Evolutionary conservation across 768 basidiomycete species (phyloP).

Genomic region (Agaricus bisporus): DNA sequence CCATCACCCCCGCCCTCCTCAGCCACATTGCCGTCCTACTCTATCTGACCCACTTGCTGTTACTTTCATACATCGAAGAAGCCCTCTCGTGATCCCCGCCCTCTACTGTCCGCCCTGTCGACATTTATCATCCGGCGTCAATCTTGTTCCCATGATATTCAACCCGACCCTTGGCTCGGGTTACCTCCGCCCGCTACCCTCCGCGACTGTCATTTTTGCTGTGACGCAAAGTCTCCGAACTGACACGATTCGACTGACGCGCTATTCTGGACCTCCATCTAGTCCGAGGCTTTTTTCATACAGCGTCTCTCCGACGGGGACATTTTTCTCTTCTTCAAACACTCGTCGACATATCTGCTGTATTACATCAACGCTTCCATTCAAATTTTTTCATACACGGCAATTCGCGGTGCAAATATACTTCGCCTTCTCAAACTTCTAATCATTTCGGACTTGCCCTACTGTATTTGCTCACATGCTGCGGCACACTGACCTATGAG

Average conservation of each 20-base stretch:
- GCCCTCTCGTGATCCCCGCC: neutral
- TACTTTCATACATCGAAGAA: neutral
- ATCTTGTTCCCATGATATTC: neutral
- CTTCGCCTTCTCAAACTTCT: slow-evolving; percentile 7
- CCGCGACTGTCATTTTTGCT: neutral
- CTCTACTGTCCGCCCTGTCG: neutral
- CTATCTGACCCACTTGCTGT: neutral
- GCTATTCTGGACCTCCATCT: no score
- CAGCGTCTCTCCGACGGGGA: no score
- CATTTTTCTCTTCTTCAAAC: neutral
- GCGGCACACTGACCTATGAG: neutral
- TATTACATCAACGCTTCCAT: neutral
- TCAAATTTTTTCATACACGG: neutral
- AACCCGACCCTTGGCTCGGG: neutral
- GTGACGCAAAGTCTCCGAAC: neutral
- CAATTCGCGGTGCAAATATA: slow-evolving; percentile 1
- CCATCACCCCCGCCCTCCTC: slow-evolving; percentile 12
- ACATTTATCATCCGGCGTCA: neutral
- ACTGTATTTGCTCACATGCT: neutral
- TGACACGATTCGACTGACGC: neutral
- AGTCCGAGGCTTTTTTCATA: no score
- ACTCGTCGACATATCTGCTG: neutral
- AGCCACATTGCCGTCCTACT: neutral
- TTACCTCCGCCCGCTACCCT: no score
- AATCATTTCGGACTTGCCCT: slow-evolving; percentile 9